Percentiles rank a stretch among this genome's conserved stretches.
phyloP scores from a whole-genome alignment of 2,329 filamentous ascomycete species.

The Curvularia spicifera region DNA sequence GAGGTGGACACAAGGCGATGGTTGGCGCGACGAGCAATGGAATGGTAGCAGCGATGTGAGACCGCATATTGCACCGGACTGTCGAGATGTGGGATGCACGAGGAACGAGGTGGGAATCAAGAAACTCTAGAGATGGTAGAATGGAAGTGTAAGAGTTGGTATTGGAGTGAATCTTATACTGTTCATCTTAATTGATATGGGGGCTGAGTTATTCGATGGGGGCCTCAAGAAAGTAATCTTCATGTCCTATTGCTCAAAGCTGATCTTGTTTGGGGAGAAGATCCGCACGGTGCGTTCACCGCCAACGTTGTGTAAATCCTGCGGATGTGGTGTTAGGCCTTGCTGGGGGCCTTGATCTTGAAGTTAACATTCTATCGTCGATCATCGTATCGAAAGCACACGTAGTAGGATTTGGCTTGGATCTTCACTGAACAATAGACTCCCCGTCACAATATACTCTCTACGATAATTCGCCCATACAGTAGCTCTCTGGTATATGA shows the following conservation, averaged over 20 bases:
- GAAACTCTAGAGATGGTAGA: background rate
- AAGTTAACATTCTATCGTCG: background rate
- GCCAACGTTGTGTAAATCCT: background rate
- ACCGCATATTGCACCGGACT: background rate
- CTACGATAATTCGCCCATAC: background rate
- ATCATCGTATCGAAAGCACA: background rate
- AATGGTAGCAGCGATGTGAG: background rate
- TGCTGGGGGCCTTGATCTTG: background rate
- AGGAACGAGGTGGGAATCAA: background rate
- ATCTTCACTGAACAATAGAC: background rate
- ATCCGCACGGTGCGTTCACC: slow-evolving; percentile 1
- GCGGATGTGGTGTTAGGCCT: background rate
- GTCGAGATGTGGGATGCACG: background rate
- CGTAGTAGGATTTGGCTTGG: background rate
- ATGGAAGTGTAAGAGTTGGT: background rate
- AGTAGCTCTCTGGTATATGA: background rate
- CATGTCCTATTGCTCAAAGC: background rate
- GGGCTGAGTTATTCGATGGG: background rate
- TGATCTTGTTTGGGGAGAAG: background rate
- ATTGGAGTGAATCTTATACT: slow-evolving; percentile 3
- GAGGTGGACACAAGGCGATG: slow-evolving; percentile 30
- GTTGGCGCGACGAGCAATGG: slow-evolving; percentile 1
- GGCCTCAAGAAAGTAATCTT: slow-evolving; percentile 1
- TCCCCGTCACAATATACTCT: background rate
- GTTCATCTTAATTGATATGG: background rate